A percentile compares a stretch with the other conserved stretches of the same genome.
phyloP scores from a whole-genome alignment of 768 basidiomycete species.

The Cyathus striatus region DNA sequence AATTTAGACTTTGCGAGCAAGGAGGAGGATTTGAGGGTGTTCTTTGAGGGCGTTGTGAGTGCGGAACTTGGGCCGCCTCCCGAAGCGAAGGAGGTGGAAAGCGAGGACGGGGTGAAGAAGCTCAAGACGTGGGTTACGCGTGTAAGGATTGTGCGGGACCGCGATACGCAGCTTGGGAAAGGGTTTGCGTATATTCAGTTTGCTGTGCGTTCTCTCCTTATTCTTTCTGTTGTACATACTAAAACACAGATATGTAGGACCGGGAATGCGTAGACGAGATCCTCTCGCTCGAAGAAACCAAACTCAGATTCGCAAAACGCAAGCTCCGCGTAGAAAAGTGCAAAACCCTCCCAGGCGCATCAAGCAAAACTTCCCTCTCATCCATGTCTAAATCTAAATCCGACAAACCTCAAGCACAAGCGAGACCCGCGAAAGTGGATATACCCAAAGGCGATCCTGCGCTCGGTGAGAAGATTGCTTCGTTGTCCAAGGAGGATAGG shows the following conservation, averaged over 20 bases:
- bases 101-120: slow-evolving; percentile 25
- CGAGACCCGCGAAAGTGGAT: slow-evolving; percentile 16
- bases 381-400: slow-evolving; percentile 15
- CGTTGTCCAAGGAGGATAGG: slow-evolving; percentile 80
- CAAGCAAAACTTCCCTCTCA: slow-evolving; percentile 17
- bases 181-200: slow-evolving; percentile 95
- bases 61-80: slow-evolving; percentile 63
- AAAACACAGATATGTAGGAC: slow-evolving; percentile 45
- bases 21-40: slow-evolving; percentile 84
- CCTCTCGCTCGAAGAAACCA: slow-evolving; percentile 68
- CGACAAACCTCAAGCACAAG: slow-evolving; percentile 3
- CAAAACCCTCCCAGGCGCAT: slow-evolving; percentile 52
- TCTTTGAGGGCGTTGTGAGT: slow-evolving; percentile 76
- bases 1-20: slow-evolving; percentile 89
- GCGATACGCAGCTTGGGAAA: slow-evolving; percentile 90
- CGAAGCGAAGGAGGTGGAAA: slow-evolving; percentile 14
- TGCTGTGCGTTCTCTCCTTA: slow-evolving; percentile 42
- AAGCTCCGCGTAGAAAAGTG: slow-evolving; percentile 89
- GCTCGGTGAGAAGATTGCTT: slow-evolving; percentile 73
- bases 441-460: slow-evolving; percentile 78
- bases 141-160: slow-evolving; percentile 87
- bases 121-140: slow-evolving; percentile 64
- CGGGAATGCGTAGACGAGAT: slow-evolving; percentile 90
- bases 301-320: slow-evolving; percentile 90
- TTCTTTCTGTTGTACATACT: slow-evolving; percentile 1